A percentile compares a stretch with the other conserved stretches of the same genome.
These are phyloP conservation scores for Trametes cubensis DNA, from an alignment of 768 basidiomycete genomes.

Conservation along the genomic window DNA sequence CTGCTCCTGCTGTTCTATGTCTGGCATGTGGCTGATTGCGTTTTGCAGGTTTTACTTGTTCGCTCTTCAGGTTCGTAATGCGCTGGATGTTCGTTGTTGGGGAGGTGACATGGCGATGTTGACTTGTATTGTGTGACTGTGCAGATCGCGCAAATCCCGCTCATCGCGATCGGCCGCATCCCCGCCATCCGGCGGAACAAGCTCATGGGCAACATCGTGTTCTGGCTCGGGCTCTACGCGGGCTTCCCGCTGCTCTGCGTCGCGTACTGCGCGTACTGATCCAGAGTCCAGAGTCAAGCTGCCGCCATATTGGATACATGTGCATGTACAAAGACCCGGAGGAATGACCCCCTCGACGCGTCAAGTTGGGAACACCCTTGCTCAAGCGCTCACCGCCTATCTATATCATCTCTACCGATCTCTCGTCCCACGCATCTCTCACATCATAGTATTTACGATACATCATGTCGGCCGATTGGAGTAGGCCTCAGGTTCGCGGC, in stretches of 20 bases:
- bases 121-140: no score
- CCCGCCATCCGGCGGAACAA: conserved; percentile 81
- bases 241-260: conserved; percentile 95
- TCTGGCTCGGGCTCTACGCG: conserved; percentile 91
- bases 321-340: no score
- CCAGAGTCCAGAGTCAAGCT: not conserved
- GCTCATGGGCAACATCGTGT: conserved; percentile 80
- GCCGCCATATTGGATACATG: no score
- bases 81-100: not conserved
- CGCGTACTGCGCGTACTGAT: conserved; percentile 61
- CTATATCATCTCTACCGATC: no score
- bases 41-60: conserved; percentile 79
- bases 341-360: no score
- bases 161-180: conserved; percentile 80
- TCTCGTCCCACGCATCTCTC: no score
- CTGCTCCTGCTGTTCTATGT: no score
- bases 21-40: conserved; percentile 1
- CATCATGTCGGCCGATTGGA: no score
- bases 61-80: conserved; percentile 58
- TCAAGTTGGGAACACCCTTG: no score
- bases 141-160: conserved; percentile 87
- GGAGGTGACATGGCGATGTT: not conserved
- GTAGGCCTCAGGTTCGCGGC: no score
- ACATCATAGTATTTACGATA: no score
- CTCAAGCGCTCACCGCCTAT: no score